phyloP scores from a whole-genome alignment of 257 asterid genomes.

The Nicotiana tomentosiformis region DNA sequence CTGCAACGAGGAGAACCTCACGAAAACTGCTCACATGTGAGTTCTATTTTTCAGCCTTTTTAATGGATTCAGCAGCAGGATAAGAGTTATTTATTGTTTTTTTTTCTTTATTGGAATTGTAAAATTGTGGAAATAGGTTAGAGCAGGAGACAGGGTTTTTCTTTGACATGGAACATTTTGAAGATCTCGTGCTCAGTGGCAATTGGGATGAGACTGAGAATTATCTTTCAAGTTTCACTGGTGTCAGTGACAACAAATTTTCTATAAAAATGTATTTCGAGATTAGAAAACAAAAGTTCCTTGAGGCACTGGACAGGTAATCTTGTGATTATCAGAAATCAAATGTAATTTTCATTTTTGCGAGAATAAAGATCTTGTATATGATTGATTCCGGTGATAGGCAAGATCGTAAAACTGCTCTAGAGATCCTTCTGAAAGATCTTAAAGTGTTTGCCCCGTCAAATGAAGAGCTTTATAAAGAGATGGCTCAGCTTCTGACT shows the following conservation, averaged over 20 bases:
- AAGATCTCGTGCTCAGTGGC: conserved; percentile 44
- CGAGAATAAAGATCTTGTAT: background rate
- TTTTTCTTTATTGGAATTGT: background rate
- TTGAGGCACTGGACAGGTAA: conserved; percentile 75
- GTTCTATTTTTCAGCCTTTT: conserved; percentile 7
- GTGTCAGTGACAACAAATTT: conserved; percentile 40
- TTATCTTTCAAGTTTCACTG: conserved; percentile 52
- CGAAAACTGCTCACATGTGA: conserved; percentile 62
- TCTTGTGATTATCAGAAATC: conserved; percentile 7
- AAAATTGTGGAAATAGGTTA: conserved; percentile 36
- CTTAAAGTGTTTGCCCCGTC: conserved; percentile 51
- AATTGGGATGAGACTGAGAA: conserved; percentile 54
- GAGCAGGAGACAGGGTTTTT: conserved; percentile 65
- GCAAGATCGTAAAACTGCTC: conserved; percentile 42
- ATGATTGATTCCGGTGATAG: conserved; percentile 23
- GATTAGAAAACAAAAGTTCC: conserved; percentile 71
- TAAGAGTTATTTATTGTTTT: background rate
- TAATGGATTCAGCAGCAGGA: background rate
- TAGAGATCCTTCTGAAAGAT: conserved; percentile 62
- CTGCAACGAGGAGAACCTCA: conserved; percentile 59
- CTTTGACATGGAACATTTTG: conserved; percentile 56
- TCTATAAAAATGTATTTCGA: conserved; percentile 66
- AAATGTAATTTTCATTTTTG: background rate
- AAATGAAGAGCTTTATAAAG: conserved; percentile 48
- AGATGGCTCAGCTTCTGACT: conserved; percentile 55